phyloP scores from a whole-genome alignment of 805 yeast species.

The Ogataea pilisensis region DNA sequence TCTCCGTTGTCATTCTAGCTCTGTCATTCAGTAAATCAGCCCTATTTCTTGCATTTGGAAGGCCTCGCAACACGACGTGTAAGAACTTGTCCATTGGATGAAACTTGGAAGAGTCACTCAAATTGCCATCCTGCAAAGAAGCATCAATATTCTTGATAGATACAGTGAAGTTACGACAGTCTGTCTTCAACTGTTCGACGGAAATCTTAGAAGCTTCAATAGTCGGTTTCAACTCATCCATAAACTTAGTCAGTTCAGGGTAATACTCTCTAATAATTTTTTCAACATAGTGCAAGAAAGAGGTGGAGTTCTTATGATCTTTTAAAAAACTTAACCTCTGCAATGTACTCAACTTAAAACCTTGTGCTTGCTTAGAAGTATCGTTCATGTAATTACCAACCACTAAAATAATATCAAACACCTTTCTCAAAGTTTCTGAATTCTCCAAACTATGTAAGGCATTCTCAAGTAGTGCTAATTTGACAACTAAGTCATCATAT shows the following conservation, averaged over 20 bases:
- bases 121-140: slow-evolving; percentile 76
- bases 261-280: slow-evolving; percentile 77
- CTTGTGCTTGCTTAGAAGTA: slow-evolving; percentile 84
- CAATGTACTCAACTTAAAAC: slow-evolving; percentile 85
- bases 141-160: slow-evolving; percentile 65
- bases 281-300: slow-evolving; percentile 90
- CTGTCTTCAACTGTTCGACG: slow-evolving; percentile 74
- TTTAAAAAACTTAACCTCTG: slow-evolving; percentile 88
- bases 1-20: slow-evolving; percentile 54
- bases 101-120: slow-evolving; percentile 70
- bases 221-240: slow-evolving; percentile 65
- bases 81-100: slow-evolving; percentile 83
- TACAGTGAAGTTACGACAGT: slow-evolving; percentile 60
- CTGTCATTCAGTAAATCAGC: slow-evolving; percentile 62
- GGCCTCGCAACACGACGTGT: slow-evolving; percentile 52
- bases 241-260: slow-evolving; percentile 71
- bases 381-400: slow-evolving; percentile 98
- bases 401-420: slow-evolving; percentile 79
- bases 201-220: slow-evolving; percentile 65
- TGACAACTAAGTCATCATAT: slow-evolving; percentile 62
- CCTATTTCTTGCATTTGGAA: slow-evolving; percentile 74
- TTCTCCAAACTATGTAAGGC: slow-evolving; percentile 65
- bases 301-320: slow-evolving; percentile 81
- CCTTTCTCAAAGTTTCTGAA: slow-evolving; percentile 63
- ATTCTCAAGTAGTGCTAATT: slow-evolving; percentile 64